Evolutionary conservation across 2,329 filamentous ascomycete species (phyloP).

Genomic region (Pyrenophora teres): DNA sequence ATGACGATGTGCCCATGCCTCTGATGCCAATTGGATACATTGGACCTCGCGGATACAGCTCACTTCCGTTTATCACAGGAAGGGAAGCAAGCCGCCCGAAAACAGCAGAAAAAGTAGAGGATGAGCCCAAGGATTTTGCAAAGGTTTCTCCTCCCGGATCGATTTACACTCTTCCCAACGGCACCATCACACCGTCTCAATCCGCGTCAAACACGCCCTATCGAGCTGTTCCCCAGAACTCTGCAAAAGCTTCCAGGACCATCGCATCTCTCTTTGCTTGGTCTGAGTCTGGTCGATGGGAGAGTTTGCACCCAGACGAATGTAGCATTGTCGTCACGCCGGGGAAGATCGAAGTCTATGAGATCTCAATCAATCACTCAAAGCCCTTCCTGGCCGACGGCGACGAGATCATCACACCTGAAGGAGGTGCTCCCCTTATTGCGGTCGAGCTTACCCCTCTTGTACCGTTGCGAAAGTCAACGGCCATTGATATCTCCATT

Average conservation of each 20-base stretch:
- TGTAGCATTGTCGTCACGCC: conserved; percentile 67
- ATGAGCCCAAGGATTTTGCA: conserved; percentile 47
- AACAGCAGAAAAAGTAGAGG: conserved; percentile 16
- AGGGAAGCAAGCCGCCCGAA: conserved; percentile 16
- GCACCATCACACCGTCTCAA: conserved; percentile 75
- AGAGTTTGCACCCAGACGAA: conserved; percentile 64
- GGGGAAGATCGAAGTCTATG: conserved; percentile 67
- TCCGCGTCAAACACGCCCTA: conserved; percentile 79
- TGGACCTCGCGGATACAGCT: conserved; percentile 23
- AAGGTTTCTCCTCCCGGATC: conserved; percentile 50
- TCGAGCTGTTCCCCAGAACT: conserved; percentile 57
- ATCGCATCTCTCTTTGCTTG: conserved; percentile 67
- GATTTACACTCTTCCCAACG: conserved; percentile 46
- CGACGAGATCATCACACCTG: conserved; percentile 45
- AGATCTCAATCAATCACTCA: conserved; percentile 57
- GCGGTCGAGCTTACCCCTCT: conserved; percentile 88
- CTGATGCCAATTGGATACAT: conserved; percentile 39
- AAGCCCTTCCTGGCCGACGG: conserved; percentile 49
- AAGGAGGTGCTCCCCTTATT: conserved; percentile 57
- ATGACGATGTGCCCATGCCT: conserved; percentile 52
- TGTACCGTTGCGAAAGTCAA: conserved; percentile 87
- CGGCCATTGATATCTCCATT: conserved; percentile 90
- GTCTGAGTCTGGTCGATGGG: conserved; percentile 65
- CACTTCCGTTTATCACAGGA: conserved; percentile 17
- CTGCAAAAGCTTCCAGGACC: conserved; percentile 58